Base-by-base conservation (phyloP, 768 basidiomycete species). In the Boletellus ananiceps region DNA sequence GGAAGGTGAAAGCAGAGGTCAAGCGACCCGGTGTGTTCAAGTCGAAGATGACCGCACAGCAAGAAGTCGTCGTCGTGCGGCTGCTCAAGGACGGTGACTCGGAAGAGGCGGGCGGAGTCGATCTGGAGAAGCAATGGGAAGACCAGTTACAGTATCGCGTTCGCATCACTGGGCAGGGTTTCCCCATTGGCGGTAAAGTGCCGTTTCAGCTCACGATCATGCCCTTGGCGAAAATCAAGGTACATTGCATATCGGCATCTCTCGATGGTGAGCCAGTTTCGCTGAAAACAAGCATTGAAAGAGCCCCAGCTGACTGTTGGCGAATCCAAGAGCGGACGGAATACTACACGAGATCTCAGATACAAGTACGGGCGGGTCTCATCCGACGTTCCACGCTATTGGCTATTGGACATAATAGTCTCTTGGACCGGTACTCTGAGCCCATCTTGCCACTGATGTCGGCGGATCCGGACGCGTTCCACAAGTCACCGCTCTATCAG, bases 71-170 rank as follows among this genome's bases (percentile, higher is more conserved):
- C 2, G 78, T 94, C 38, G 79, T 96, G 18, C 76, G 85, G 12
- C 79, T 75, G 45, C 91, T 92, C 1, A 53, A 38, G n/a, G 77
- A 79, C 9, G 51, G 59, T 19, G 49, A 44, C 21, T 15, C 16
- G 6, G 91, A 92, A 46, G 90, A 93, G 44, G 77, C 74, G 0
- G 82, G 82, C 54, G 88, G 82, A 57, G 81, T 97, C 44, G 76
- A 90, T 42, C 81, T 97, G 14, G 88, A 95, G 62, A 74, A 90
- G 16, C 82, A 86, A 57, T 99, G 94, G 95, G 94, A 97, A 50
- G 77, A 82, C 42, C 88, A 95, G 63, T 61, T 93, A 56, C 83
- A 86, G 49, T 96, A 94, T 60, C 72, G 86, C 37, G 82, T 96
- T 42, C 77, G 83, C 2, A 69, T 93, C 12, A 77, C 82, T 14